phyloP scores from a whole-genome alignment of 208 protist genomes.

The Acanthamoeba castellanii region DNA sequence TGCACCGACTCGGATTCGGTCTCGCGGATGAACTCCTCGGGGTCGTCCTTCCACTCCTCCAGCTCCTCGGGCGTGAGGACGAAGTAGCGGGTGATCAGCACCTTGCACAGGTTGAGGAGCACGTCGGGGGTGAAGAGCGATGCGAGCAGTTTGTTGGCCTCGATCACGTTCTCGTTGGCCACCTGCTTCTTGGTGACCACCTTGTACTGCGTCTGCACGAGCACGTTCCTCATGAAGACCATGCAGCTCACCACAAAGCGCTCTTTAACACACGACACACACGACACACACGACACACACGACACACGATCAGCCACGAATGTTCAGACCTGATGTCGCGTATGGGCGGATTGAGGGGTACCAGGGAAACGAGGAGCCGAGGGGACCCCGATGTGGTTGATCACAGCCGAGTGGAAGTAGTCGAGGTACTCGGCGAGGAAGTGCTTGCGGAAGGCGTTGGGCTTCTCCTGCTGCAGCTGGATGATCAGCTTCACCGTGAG shows the following conservation, averaged over 20 bases:
- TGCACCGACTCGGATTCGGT: conserved; percentile 61
- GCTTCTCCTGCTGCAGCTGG: conserved; percentile 71
- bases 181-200: not conserved
- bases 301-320: not conserved
- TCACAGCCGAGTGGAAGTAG: conserved; percentile 59
- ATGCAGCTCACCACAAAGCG: conserved; percentile 16
- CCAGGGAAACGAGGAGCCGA: not conserved
- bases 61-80: conserved; percentile 54
- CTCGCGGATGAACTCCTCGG: conserved; percentile 72
- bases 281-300: not conserved
- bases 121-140: conserved; percentile 65
- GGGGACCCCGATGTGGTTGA: not conserved
- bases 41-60: conserved; percentile 72
- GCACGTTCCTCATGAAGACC: conserved; percentile 67
- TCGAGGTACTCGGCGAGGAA: conserved; percentile 44
- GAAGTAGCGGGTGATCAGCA: conserved; percentile 65
- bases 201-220: conserved; percentile 65
- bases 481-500: conserved; percentile 55
- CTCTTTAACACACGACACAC: not conserved
- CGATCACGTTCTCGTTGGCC: conserved; percentile 63
- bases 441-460: conserved; percentile 69
- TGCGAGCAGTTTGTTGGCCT: conserved; percentile 27
- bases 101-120: conserved; percentile 36
- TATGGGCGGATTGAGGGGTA: not conserved
- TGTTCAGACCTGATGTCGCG: not conserved